These are phyloP conservation scores for Chytriomyces sp. DNA, from an alignment of 192 early-diverging fungal genomes.

Conservation along the genomic window DNA sequence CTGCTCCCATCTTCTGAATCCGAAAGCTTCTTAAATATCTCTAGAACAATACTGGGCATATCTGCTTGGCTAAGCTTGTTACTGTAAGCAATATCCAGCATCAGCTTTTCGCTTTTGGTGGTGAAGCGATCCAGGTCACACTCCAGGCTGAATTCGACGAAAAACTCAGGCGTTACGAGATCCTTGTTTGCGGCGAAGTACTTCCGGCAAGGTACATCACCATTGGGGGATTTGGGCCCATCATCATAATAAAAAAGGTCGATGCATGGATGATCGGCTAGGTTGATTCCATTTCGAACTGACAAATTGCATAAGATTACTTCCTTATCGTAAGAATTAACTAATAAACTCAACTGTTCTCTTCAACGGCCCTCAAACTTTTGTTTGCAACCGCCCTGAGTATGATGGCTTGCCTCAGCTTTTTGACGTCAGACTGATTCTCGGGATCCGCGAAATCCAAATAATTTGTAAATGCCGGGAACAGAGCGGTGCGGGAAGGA, in stretches of 20 bases:
- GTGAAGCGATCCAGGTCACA: slow-evolving; percentile 37
- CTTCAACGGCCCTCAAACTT: neutral
- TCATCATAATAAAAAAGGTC: slow-evolving; percentile 25
- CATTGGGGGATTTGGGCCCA: slow-evolving; percentile 12
- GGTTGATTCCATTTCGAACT: slow-evolving; percentile 18
- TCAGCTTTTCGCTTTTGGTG: slow-evolving; percentile 43
- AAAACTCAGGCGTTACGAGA: slow-evolving; percentile 50
- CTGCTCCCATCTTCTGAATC: slow-evolving; percentile 11
- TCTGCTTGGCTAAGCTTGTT: slow-evolving; percentile 51
- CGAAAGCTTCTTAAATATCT: slow-evolving; percentile 31
- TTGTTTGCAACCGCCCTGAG: slow-evolving; percentile 22
- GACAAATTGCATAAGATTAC: neutral
- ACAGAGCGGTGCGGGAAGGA: neutral
- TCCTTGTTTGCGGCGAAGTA: slow-evolving; percentile 39
- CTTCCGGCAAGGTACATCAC: slow-evolving; percentile 32
- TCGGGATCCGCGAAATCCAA: slow-evolving; percentile 24
- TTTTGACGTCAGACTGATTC: slow-evolving; percentile 24
- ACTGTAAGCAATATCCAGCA: slow-evolving; percentile 56
- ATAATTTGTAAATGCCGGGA: slow-evolving; percentile 23
- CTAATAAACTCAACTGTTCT: slow-evolving; percentile 2
- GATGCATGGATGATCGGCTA: slow-evolving; percentile 16
- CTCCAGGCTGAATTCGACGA: slow-evolving; percentile 55
- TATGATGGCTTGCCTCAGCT: slow-evolving; percentile 45
- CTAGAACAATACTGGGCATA: slow-evolving; percentile 53
- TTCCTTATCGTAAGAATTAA: neutral